Evolutionary conservation across 2,329 filamentous ascomycete species (phyloP).

Genomic region (Intubia oerlemansii): DNA sequence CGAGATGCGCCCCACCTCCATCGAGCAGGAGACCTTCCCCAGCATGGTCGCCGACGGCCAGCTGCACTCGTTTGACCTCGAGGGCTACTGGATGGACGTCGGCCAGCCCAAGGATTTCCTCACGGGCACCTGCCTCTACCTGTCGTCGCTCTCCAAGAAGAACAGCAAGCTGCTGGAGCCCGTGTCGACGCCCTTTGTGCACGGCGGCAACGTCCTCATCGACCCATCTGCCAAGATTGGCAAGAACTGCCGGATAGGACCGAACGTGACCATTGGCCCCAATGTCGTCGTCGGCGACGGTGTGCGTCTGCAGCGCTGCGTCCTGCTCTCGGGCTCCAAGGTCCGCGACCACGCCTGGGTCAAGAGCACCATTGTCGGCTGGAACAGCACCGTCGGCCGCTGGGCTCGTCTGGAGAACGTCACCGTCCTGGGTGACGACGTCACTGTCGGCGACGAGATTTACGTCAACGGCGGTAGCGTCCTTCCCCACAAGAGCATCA

Average conservation of each 20-base stretch:
- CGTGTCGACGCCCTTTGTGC: slow-evolving; percentile 54
- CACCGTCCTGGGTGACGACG: slow-evolving; percentile 91
- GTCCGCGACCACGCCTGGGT: slow-evolving; percentile 98
- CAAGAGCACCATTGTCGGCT: slow-evolving; percentile 95
- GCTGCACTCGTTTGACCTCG: slow-evolving; percentile 87
- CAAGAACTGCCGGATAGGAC: slow-evolving; percentile 94
- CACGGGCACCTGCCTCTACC: slow-evolving; percentile 86
- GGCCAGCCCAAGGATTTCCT: slow-evolving; percentile 98
- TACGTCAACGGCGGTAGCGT: slow-evolving; percentile 96
- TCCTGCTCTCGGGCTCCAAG: slow-evolving; percentile 72
- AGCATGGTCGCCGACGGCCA: slow-evolving; percentile 75
- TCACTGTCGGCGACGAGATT: slow-evolving; percentile 93
- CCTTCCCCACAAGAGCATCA: slow-evolving; percentile 96
- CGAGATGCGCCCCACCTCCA: slow-evolving; percentile 87
- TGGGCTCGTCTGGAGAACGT: slow-evolving; percentile 97
- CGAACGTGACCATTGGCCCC: slow-evolving; percentile 89
- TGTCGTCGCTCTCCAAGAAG: slow-evolving; percentile 80
- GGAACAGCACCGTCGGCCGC: slow-evolving; percentile 88
- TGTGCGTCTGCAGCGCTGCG: slow-evolving; percentile 81
- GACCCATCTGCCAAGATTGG: slow-evolving; percentile 89
- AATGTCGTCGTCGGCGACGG: slow-evolving; percentile 85
- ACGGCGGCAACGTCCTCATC: slow-evolving; percentile 89
- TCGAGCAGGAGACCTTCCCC: slow-evolving; percentile 98
- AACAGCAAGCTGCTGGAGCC: slow-evolving; percentile 66
- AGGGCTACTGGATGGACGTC: slow-evolving; percentile 99